Evolutionary conservation across 176 grass and related monocot species (phyloP).

Genomic region (Poa annua): DNA sequence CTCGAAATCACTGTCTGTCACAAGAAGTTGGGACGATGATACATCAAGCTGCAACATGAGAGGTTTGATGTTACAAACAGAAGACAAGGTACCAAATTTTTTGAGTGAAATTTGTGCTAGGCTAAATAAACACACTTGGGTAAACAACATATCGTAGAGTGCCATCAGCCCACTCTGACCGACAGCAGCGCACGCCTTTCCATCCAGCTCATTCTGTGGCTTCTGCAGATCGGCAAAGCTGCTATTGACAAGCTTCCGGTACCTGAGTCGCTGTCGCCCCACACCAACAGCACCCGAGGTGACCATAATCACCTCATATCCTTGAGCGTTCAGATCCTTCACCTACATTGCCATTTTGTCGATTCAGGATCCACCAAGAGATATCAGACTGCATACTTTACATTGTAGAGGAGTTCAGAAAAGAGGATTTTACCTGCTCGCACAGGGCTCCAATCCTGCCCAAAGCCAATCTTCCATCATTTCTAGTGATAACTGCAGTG

Average conservation of each 20-base stretch:
- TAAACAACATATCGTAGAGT: slow-evolving; percentile 89
- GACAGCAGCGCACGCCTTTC: slow-evolving; percentile 91
- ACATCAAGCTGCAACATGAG: slow-evolving; percentile 81
- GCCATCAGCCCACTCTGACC: slow-evolving; percentile 98
- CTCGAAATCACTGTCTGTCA: slow-evolving; percentile 92
- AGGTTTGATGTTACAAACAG: slow-evolving; percentile 41
- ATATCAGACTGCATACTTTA: neutral
- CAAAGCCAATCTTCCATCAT: slow-evolving; percentile 82
- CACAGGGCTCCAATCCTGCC: slow-evolving; percentile 83
- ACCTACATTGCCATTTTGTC: slow-evolving; percentile 54
- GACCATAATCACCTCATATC: slow-evolving; percentile 90
- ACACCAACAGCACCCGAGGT: slow-evolving; percentile 94
- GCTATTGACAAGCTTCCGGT: slow-evolving; percentile 87
- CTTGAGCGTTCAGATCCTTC: slow-evolving; percentile 78
- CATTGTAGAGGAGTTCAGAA: neutral
- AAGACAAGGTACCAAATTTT: neutral
- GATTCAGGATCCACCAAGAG: neutral
- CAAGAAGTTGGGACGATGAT: slow-evolving; percentile 91
- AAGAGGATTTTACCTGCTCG: slow-evolving; percentile 67
- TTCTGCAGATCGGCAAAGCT: slow-evolving; percentile 98
- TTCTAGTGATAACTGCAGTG: slow-evolving; percentile 89
- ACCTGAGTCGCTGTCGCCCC: slow-evolving; percentile 79
- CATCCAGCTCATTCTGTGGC: slow-evolving; percentile 85
- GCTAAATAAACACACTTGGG: slow-evolving; percentile 61
- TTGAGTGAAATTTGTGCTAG: slow-evolving; percentile 9